These are phyloP conservation scores for Phytophthora rubi DNA, from an alignment of 352 stramenopile species.

Conservation along the genomic window DNA sequence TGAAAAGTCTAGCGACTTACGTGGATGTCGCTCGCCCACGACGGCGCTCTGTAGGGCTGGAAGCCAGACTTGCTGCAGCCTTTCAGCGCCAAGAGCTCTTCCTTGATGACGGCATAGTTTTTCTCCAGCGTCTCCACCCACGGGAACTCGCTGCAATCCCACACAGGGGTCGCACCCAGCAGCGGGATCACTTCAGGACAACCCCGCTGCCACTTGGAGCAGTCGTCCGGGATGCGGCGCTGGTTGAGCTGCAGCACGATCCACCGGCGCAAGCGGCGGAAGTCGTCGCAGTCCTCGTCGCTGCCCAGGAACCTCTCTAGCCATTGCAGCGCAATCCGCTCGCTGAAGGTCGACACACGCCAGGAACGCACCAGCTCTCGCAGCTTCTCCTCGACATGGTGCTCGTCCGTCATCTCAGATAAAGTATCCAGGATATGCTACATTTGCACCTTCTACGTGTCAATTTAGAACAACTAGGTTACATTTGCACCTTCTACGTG, in stretches of 20 bases:
- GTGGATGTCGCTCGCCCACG: conserved; percentile 65
- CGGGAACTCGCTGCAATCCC: conserved; percentile 51
- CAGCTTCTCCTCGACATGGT: conserved; percentile 46
- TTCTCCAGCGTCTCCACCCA: conserved; percentile 58
- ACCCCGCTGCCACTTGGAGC: conserved; percentile 65
- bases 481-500: too few relatives aligned
- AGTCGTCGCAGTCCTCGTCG: conserved; percentile 31
- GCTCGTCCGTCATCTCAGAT: conserved; percentile 8
- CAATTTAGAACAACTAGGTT: too few relatives aligned
- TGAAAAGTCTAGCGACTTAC: conserved; percentile 22
- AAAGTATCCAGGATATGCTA: conserved; percentile 18
- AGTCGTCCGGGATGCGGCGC: conserved; percentile 28
- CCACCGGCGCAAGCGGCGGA: conserved; percentile 65
- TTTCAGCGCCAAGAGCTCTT: conserved; percentile 65
- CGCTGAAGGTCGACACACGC: conserved; percentile 72
- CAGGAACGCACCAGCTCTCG: conserved; percentile 55
- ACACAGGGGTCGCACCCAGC: conserved; percentile 55
- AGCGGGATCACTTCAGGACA: conserved; percentile 70
- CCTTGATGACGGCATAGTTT: conserved; percentile 59
- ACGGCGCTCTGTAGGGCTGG: conserved; percentile 79
- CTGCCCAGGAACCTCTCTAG: conserved; percentile 41
- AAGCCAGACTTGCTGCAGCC: conserved; percentile 51
- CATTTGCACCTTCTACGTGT: neutral
- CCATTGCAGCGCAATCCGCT: conserved; percentile 72
- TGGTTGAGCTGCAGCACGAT: conserved; percentile 74